Evolutionary conservation across 2,329 filamentous ascomycete genomes (phyloP).

Genomic region (Colletotrichum tofieldiae): DNA sequence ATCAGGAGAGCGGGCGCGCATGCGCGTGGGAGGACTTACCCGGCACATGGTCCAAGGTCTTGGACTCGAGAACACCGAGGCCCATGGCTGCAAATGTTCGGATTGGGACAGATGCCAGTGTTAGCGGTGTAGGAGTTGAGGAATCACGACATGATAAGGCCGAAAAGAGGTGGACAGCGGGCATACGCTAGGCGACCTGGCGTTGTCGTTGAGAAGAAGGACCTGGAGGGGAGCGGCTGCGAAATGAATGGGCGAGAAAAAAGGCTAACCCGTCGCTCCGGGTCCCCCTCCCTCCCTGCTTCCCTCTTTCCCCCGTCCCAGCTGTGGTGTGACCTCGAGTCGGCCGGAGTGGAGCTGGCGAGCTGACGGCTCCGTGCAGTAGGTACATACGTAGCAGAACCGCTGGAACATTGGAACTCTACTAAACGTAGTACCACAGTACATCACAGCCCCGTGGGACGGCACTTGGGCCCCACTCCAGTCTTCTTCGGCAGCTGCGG

Average conservation of each 20-base stretch:
- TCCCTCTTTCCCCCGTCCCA: not conserved
- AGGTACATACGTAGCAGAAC: too few relatives aligned
- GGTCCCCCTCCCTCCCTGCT: not conserved
- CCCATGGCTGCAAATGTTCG: conserved; percentile 66
- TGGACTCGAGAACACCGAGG: conserved; percentile 81
- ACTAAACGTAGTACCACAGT: not conserved
- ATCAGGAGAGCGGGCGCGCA: not conserved
- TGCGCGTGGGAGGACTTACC: conserved; percentile 64
- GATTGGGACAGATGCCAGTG: not conserved
- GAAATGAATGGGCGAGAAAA: not conserved
- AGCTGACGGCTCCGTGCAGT: not conserved
- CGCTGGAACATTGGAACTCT: not conserved
- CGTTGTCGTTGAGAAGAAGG: not conserved
- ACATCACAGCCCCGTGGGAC: not conserved
- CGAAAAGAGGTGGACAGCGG: not conserved
- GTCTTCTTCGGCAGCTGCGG: conserved; percentile 30
- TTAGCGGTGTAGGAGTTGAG: conserved; percentile 6
- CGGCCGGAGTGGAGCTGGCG: not conserved
- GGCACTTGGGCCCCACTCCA: not conserved
- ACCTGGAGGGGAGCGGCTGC: not conserved
- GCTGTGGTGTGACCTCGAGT: conserved; percentile 20
- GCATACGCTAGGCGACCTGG: not conserved
- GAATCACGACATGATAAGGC: conserved; percentile 24
- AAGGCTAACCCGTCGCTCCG: not conserved
- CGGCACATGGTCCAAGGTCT: conserved; percentile 78